Evolutionary conservation across 805 yeast genomes (phyloP).

Genomic region (Yarrowia hollandica): DNA sequence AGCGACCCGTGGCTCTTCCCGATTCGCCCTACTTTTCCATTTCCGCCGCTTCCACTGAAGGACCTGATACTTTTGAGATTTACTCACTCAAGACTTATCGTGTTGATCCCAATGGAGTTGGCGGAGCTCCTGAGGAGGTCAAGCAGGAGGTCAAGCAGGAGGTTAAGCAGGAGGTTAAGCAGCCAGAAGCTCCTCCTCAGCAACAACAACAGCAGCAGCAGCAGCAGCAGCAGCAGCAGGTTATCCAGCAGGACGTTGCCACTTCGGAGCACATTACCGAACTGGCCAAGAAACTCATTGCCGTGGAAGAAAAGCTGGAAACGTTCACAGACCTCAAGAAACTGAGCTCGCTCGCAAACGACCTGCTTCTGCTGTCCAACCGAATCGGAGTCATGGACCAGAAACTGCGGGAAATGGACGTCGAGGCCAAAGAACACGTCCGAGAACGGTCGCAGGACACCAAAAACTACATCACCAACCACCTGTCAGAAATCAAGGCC

Average conservation of each 20-base stretch:
- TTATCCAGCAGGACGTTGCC: not conserved
- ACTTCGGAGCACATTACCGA: constrained; percentile 3
- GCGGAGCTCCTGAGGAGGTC: constrained; percentile 1
- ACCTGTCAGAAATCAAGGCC: not conserved
- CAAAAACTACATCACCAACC: constrained; percentile 4
- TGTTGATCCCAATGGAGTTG: not conserved
- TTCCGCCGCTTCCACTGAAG: constrained; percentile 38
- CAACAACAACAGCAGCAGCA: constrained; percentile 29
- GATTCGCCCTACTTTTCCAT: constrained; percentile 41
- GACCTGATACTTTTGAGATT: constrained; percentile 34
- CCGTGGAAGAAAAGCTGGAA: constrained; percentile 10
- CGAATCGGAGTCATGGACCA: constrained; percentile 14
- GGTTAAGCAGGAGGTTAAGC: constrained; percentile 1
- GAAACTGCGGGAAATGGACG: constrained; percentile 6
- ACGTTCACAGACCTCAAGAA: constrained; percentile 14
- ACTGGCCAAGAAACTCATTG: constrained; percentile 1
- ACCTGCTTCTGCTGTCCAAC: not conserved
- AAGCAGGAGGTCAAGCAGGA: constrained; percentile 6
- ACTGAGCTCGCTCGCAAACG: constrained; percentile 1
- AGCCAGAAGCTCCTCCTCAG: not conserved
- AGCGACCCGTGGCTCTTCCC: constrained; percentile 41
- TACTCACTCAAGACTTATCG: constrained; percentile 32
- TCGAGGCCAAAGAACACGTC: not conserved
- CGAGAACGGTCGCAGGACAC: constrained; percentile 21
- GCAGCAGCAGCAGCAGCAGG: constrained; percentile 11